Conservation (phyloP, 441 rosid genomes). For the Raphanus hybrid region DNA sequence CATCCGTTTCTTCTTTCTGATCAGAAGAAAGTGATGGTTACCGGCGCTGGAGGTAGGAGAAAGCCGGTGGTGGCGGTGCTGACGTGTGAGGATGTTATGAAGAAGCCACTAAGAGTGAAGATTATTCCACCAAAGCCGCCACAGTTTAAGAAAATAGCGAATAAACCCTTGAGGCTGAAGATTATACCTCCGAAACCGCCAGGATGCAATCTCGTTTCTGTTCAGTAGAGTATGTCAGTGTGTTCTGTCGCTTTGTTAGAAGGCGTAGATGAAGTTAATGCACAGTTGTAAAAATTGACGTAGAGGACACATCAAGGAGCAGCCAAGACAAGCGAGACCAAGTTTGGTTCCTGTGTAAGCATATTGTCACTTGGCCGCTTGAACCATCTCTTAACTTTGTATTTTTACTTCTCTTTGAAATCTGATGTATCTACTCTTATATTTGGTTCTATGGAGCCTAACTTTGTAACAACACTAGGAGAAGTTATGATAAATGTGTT, state of each 20-base stretch:
- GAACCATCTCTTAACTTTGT: not conserved
- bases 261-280: not conserved
- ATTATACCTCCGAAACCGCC: constrained; percentile 23
- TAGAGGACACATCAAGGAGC: not conserved
- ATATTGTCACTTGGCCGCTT: not conserved
- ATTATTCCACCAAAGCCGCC: constrained; percentile 22
- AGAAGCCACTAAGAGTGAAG: not conserved
- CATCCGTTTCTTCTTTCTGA: constrained; percentile 19
- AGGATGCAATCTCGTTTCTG: not conserved
- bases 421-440: too few relatives aligned
- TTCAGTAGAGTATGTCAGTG: constrained; percentile 10
- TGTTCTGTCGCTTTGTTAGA: not conserved
- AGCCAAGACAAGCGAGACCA: not conserved
- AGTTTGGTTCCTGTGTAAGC: too few relatives aligned
- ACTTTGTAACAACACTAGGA: not conserved
- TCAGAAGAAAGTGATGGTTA: constrained; percentile 17
- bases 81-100: not conserved
- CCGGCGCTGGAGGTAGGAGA: constrained; percentile 28
- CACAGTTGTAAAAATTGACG: not conserved
- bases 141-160: not conserved
- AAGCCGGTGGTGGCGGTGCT: constrained; percentile 16
- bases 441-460: not conserved
- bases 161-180: constrained; percentile 25
- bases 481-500: not conserved
- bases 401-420: not conserved